These are phyloP conservation scores for Clathrus columnatus DNA, from an alignment of 768 basidiomycete genomes.

Conservation along the genomic window DNA sequence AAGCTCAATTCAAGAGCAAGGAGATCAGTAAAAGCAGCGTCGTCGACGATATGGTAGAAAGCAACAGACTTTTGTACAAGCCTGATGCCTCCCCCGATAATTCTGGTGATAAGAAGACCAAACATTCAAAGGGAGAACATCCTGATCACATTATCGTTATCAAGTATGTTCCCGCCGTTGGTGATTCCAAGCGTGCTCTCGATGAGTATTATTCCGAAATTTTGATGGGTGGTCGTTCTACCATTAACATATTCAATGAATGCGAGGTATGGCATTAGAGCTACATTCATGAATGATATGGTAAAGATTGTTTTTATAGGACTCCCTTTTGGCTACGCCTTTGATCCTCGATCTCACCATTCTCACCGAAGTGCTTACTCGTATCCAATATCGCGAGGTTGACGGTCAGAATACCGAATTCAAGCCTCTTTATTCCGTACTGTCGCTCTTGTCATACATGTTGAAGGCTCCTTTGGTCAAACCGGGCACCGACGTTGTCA, in stretches of 20 bases:
- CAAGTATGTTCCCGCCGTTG: slow-evolving; percentile 94
- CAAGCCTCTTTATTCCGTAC: slow-evolving; percentile 78
- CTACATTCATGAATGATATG: slow-evolving; percentile 1
- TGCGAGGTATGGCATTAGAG: slow-evolving; percentile 58
- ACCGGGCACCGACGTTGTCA: slow-evolving; percentile 88
- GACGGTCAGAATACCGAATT: slow-evolving; percentile 51
- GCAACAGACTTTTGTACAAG: slow-evolving; percentile 86
- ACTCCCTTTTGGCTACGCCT: slow-evolving; percentile 91
- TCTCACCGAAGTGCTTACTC: slow-evolving; percentile 89
- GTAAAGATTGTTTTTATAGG: slow-evolving; percentile 34
- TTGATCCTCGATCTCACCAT: slow-evolving; percentile 91
- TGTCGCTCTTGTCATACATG: slow-evolving; percentile 94
- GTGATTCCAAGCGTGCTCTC: slow-evolving; percentile 97
- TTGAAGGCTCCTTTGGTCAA: slow-evolving; percentile 97
- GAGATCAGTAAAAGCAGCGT: slow-evolving; percentile 97
- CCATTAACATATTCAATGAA: slow-evolving; percentile 96
- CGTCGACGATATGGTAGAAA: slow-evolving; percentile 96
- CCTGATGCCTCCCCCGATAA: slow-evolving; percentile 28
- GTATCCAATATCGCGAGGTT: slow-evolving; percentile 69
- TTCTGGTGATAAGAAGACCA: slow-evolving; percentile 34
- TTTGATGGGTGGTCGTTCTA: slow-evolving; percentile 88
- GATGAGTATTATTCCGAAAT: slow-evolving; percentile 99
- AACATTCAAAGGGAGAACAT: slow-evolving; percentile 80
- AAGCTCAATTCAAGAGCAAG: slow-evolving; percentile 94
- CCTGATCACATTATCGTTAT: slow-evolving; percentile 96